These are phyloP conservation scores for Penicillium antarcticum DNA, from an alignment of 495 filamentous ascomycete species.

Conservation along the genomic window DNA sequence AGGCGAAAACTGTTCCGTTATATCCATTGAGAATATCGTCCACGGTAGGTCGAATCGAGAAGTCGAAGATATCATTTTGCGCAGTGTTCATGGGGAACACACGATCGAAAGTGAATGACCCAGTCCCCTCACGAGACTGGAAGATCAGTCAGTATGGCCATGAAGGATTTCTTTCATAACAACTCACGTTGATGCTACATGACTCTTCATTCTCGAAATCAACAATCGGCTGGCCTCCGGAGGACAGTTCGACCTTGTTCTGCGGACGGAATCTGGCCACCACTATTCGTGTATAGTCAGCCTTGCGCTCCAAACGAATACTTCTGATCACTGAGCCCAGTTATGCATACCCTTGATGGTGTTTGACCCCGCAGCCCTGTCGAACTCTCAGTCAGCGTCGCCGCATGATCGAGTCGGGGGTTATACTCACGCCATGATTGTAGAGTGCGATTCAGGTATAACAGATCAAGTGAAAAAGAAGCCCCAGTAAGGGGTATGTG, in stretches of 20 bases:
- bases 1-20: constrained; percentile 98
- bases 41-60: constrained; percentile 91
- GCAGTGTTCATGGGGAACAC: constrained; percentile 90
- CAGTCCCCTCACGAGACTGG: constrained; percentile 79
- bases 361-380: constrained; percentile 49
- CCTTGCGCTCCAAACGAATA: not conserved
- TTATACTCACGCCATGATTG: constrained; percentile 49
- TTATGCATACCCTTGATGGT: constrained; percentile 66
- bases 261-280: constrained; percentile 97
- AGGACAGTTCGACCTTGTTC: constrained; percentile 86
- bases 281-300: constrained; percentile 45
- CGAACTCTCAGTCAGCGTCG: constrained; percentile 3
- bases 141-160: constrained; percentile 7
- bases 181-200: constrained; percentile 76
- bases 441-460: not conserved
- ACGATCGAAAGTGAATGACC: constrained; percentile 93
- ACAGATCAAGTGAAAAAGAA: constrained; percentile 1
- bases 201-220: constrained; percentile 85
- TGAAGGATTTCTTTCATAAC: not conserved
- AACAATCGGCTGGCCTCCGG: constrained; percentile 89
- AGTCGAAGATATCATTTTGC: constrained; percentile 92
- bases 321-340: not conserved
- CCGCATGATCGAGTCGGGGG: constrained; percentile 3
- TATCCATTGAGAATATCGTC: constrained; percentile 98
- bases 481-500: constrained; percentile 30